Conservation (phyloP, 2,329 filamentous ascomycete genomes). For the Graphiopsis chlorocephala region DNA sequence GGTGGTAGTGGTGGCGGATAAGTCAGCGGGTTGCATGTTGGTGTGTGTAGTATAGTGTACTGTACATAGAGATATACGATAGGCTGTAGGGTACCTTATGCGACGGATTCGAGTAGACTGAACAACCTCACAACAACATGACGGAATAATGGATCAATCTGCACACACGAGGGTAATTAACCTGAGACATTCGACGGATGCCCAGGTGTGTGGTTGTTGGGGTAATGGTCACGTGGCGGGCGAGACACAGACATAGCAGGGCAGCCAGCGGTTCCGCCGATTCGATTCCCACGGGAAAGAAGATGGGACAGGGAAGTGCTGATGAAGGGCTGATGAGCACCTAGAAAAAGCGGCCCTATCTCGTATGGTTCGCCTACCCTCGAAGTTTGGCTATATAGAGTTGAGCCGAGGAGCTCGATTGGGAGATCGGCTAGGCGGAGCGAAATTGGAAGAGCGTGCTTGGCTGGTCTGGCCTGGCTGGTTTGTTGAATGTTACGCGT, state of each 20-base stretch:
- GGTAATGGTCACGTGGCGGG: constrained; percentile 2
- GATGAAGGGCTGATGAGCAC: too few species aligned
- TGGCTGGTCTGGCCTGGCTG: neutral
- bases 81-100: neutral
- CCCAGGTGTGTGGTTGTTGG: neutral
- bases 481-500: neutral
- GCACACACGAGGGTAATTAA: neutral
- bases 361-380: neutral
- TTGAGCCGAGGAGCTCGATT: constrained; percentile 1
- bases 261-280: neutral
- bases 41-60: too few species aligned
- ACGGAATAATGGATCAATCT: neutral
- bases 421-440: neutral
- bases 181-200: neutral
- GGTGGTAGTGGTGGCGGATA: neutral
- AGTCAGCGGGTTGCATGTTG: neutral
- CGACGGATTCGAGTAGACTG: too few species aligned
- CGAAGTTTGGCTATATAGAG: neutral
- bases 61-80: neutral
- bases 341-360: neutral
- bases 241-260: neutral
- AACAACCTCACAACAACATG: neutral
- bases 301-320: neutral
- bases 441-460: constrained; percentile 3
- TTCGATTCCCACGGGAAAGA: neutral